Evolutionary conservation across 192 early-diverging fungal species (phyloP), one percentile per base, ranked within the genome.

Genomic region (Backusella tuberculispora): DNA sequence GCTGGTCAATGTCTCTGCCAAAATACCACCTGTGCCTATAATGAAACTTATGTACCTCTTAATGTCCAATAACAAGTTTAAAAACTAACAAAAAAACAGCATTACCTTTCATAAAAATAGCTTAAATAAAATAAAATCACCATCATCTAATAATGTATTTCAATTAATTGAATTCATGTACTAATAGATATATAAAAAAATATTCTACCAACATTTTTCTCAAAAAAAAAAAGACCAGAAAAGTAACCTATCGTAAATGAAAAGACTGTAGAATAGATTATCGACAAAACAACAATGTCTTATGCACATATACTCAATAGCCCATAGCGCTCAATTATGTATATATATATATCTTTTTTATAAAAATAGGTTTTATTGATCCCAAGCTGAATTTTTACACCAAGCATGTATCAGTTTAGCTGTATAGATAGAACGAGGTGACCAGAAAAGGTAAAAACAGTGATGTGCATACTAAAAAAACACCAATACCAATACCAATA

Each of bases 1-100:
- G 85, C 66, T 40, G 85, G 86, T 41, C 80, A 82, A 66, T 92
- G 91, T 75, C 68, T 88, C 34, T 92, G 91, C 76, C 82, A 72
- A 8, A 83, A 64, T 73, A 76, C 82, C 17, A 77, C 73, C 40
- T 92, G 91, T 77, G 82, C 83, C 1, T 89, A 81, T 66, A 84
- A 81, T 13, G 90, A 89, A 40, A 81, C 72, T 24, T 71, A 83
- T 21, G 71, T 66, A 17, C 63, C 81, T 24, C 37, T 66, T 15
- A 53, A 43, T 42, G 17, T 48, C 26, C 67, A 60, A 24, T 60
- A 60, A 5, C 29, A 34, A 34, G 29, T 34, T 34, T 34, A 19
- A 53, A 53, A 53, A 53, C 5, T 6, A 50, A 53, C 2, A 53
- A 53, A 21, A 53, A 19, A 53, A 4, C 21, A 56, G 50, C 50